phyloP scores from a whole-genome alignment of 306 rosid genomes.

The Vigna hirtella region DNA sequence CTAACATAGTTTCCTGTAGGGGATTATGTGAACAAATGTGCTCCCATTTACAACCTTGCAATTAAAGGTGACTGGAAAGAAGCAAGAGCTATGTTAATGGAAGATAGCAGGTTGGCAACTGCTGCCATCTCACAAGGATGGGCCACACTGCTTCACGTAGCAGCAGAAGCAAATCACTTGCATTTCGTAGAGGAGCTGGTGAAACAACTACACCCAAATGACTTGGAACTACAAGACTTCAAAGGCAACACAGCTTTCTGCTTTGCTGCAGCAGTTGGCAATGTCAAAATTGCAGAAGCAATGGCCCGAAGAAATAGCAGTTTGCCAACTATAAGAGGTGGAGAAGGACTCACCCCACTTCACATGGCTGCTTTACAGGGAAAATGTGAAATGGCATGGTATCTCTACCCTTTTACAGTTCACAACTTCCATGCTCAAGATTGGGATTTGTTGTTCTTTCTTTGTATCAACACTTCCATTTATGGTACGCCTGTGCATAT shows the following conservation, averaged over 20 bases:
- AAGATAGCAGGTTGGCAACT: not conserved
- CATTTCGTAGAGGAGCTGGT: slow-evolving; percentile 33
- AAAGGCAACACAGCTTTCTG: slow-evolving; percentile 43
- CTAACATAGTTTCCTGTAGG: not conserved
- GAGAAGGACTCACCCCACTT: slow-evolving; percentile 31
- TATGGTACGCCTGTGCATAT: slow-evolving; percentile 13
- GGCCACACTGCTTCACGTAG: slow-evolving; percentile 36
- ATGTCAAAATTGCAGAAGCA: not conserved
- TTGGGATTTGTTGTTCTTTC: slow-evolving; percentile 22
- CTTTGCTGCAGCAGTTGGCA: slow-evolving; percentile 36
- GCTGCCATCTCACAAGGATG: slow-evolving; percentile 32
- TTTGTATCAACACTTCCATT: slow-evolving; percentile 10
- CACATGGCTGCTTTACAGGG: slow-evolving; percentile 43
- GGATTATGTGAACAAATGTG: slow-evolving; percentile 31
- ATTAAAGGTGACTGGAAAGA: slow-evolving; percentile 39
- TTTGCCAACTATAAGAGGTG: slow-evolving; percentile 30
- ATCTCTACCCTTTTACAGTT: not conserved
- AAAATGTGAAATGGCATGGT: slow-evolving; percentile 24
- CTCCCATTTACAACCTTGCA: slow-evolving; percentile 38
- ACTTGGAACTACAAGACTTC: slow-evolving; percentile 23
- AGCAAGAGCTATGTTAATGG: not conserved
- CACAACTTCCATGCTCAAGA: not conserved
- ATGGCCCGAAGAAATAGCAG: slow-evolving; percentile 1
- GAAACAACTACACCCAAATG: not conserved
- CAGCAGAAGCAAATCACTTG: slow-evolving; percentile 24